Evolutionary conservation across 441 rosid species (phyloP).

Genomic region (Adansonia rubrostipa): DNA sequence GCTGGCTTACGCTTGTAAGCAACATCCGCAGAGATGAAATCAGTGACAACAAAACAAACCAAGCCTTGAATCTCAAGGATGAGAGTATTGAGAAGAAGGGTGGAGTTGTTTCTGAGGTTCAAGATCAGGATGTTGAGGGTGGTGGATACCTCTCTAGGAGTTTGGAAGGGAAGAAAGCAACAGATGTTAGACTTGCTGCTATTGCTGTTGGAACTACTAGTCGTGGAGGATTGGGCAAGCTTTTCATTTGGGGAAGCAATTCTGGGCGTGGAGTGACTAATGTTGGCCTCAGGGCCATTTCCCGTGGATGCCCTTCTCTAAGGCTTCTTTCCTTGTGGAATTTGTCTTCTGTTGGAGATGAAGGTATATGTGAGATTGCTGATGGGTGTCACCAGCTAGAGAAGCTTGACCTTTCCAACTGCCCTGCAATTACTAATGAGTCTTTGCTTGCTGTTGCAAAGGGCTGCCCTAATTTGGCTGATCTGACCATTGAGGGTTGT

Average conservation of each 20-base stretch:
- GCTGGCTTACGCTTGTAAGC: slow-evolving; percentile 79
- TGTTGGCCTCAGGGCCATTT: slow-evolving; percentile 68
- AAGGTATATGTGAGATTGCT: slow-evolving; percentile 66
- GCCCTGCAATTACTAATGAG: slow-evolving; percentile 69
- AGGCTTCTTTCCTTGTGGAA: slow-evolving; percentile 76
- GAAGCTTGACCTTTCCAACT: slow-evolving; percentile 78
- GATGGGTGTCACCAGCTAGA: slow-evolving; percentile 66
- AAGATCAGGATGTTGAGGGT: slow-evolving; percentile 43
- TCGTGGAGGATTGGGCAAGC: slow-evolving; percentile 84
- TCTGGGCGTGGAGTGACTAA: slow-evolving; percentile 60
- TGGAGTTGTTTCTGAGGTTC: slow-evolving; percentile 30
- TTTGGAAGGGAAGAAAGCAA: slow-evolving; percentile 90
- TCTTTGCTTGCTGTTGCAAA: slow-evolving; percentile 73
- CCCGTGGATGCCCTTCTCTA: slow-evolving; percentile 75
- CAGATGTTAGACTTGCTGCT: slow-evolving; percentile 86
- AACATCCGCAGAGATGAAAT: slow-evolving; percentile 66
- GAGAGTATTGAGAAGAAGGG: slow-evolving; percentile 27
- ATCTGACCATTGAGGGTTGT: slow-evolving; percentile 78
- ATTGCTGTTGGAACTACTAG: slow-evolving; percentile 81
- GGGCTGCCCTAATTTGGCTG: slow-evolving; percentile 68
- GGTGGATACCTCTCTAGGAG: slow-evolving; percentile 78
- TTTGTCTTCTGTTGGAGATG: slow-evolving; percentile 61
- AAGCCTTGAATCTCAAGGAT: slow-evolving; percentile 21
- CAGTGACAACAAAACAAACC: slow-evolving; percentile 28
- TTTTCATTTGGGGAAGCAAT: slow-evolving; percentile 60